Evolutionary conservation across 2,329 filamentous ascomycete species (phyloP).

Genomic region (Thielaviopsis musarum): DNA sequence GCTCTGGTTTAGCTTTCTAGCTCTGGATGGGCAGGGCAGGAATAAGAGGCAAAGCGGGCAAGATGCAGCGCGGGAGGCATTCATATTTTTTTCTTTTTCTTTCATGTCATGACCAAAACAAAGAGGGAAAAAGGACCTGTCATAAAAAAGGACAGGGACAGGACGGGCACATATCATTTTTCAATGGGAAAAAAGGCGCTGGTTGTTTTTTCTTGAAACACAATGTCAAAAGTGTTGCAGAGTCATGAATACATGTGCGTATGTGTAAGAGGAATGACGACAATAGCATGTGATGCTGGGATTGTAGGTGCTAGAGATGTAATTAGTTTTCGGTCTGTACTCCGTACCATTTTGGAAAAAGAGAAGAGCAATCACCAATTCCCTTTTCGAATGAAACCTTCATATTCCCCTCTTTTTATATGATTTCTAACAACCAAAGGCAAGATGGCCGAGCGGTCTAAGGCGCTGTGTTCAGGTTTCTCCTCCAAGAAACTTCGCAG

Average conservation of each 20-base stretch:
- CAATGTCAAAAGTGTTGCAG: background rate
- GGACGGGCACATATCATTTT: background rate
- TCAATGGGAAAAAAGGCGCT: slow-evolving; percentile 3
- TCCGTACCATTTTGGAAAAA: too few relatives aligned
- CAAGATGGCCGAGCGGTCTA: background rate
- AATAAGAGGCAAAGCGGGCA: background rate
- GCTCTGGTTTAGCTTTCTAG: background rate
- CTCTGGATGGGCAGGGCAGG: background rate
- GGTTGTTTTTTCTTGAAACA: background rate
- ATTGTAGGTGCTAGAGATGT: too few relatives aligned
- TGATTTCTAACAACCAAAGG: background rate
- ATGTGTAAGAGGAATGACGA: background rate
- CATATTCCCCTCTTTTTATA: too few relatives aligned
- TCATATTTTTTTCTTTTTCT: slow-evolving; percentile 3
- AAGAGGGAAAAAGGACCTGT: background rate
- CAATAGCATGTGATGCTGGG: background rate
- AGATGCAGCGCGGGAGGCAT: background rate
- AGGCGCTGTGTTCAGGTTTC: background rate
- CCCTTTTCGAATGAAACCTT: too few relatives aligned
- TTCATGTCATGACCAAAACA: slow-evolving; percentile 4
- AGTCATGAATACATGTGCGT: background rate
- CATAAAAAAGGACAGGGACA: background rate
- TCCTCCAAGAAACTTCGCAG: slow-evolving; percentile 3
- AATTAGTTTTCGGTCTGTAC: too few relatives aligned
- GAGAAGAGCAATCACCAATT: too few relatives aligned